Evolutionary conservation across 129 eudicot species (phyloP), one percentile per base, ranked within the genome.

Genomic region (Arctium minus): DNA sequence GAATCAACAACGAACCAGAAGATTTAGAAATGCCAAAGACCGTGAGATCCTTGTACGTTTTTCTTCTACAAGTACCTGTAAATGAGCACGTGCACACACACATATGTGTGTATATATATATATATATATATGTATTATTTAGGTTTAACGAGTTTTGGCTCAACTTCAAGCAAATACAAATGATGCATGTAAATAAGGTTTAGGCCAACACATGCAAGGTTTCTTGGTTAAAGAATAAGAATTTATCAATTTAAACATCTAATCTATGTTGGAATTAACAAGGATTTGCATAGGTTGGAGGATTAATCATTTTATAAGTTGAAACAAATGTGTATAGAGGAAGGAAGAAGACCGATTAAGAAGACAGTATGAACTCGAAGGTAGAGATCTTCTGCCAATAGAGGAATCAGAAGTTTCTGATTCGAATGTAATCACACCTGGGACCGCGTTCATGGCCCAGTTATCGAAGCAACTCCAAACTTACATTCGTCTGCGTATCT

Each of bases 341-440:
- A 78, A 82, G 36, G 86, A 88, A 46, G 94, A 92, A 48, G 76
- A 79, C 0, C 81, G 84, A 1, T 7, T 90, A 30, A 79, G 94
- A 77, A 79, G 37, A 42, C 72, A 42, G 6, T 90, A 50, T 53
- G 83, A 85, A 70, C 3, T 3, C 1, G 86, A 88, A 87, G 94
- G 94, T 8, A 88, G 60, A 83, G 33, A 76, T 3, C 81, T 90
- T 64, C 42, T 87, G 3, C 92, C 92, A 0, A 76, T 77, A 15
- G 36, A 64, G 40, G 84, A 90, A 76, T 77, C 91, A 0, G 74
- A 85, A 71, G 75, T 87, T n/a, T 77, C 79, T 0, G 97, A 90
- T 87, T 90, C 94, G 0, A 92, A 90, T 64, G 79, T 92, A 0
- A 92, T 90, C 0, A 92, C 97, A 0, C 97, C 94, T 0, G 94